Evolutionary conservation across 805 yeast species (phyloP).

Genomic region (Hanseniaspora singularis): DNA sequence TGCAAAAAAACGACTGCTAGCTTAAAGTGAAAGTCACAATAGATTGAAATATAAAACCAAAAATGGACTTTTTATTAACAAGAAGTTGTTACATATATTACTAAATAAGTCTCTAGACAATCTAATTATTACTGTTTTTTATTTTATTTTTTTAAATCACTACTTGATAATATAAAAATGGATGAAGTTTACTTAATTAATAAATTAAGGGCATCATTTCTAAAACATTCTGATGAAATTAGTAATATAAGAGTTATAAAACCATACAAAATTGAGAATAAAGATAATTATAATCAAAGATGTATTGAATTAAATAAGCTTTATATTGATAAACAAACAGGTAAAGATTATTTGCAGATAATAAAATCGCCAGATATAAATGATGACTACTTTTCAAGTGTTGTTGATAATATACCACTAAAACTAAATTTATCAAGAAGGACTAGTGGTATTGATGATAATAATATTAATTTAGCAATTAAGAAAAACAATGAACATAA

Average conservation of each 20-base stretch:
- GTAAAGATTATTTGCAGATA: conserved; percentile 4
- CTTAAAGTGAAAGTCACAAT: no score
- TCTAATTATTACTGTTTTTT: neutral
- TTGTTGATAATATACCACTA: conserved; percentile 1
- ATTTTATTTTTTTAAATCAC: no score
- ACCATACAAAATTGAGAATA: conserved; percentile 1
- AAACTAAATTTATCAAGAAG: no score
- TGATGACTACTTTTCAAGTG: conserved; percentile 10
- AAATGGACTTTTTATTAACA: no score
- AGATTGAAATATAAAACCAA: no score
- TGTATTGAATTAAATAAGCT: neutral
- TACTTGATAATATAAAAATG: no score
- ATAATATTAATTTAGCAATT: no score
- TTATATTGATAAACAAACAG: conserved; percentile 5
- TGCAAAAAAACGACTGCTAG: no score
- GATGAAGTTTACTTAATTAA: conserved; percentile 14
- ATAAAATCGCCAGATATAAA: conserved; percentile 13
- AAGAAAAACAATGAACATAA: neutral
- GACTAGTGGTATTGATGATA: no score
- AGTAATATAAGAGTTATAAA: conserved; percentile 5
- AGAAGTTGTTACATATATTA: no score
- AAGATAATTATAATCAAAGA: neutral
- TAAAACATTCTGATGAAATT: conserved; percentile 11
- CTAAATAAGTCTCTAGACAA: no score
- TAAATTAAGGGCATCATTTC: conserved; percentile 14